Evolutionary conservation across 345 rosid genomes (phyloP).

Genomic region (Kernera saxatilis): DNA sequence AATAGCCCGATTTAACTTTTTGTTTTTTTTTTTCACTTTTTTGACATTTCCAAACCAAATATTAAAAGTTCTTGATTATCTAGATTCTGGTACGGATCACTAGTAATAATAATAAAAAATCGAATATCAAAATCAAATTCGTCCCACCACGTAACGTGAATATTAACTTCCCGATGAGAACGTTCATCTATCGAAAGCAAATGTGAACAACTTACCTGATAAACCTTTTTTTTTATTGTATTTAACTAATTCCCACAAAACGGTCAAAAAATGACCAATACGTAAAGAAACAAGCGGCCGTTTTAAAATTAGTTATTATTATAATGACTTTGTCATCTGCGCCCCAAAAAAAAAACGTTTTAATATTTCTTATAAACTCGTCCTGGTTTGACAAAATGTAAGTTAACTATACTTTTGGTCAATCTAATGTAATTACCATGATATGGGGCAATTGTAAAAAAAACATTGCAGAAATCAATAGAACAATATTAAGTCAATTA

Average conservation of each 20-base stretch:
- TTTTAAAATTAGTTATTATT: background rate
- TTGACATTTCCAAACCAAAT: background rate
- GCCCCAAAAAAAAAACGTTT: background rate
- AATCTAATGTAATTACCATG: background rate
- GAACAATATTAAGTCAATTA: conserved; percentile 1
- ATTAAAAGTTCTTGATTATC: background rate
- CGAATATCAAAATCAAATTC: background rate
- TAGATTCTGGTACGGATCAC: background rate
- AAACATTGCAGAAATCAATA: background rate
- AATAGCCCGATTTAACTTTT: background rate
- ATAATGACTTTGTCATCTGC: conserved; percentile 4
- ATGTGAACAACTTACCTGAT: conserved; percentile 22
- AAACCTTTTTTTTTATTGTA: background rate
- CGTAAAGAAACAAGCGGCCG: conserved; percentile 17
- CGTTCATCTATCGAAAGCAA: background rate
- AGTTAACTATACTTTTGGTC: conserved; percentile 10
- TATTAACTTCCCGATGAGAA: background rate
- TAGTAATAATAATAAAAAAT: background rate
- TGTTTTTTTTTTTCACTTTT: too few relatives aligned
- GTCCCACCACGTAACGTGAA: background rate
- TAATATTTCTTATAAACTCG: too few relatives aligned
- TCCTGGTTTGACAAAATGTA: conserved; percentile 20
- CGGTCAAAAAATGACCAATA: conserved; percentile 30
- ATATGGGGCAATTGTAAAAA: background rate
- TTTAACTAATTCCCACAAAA: background rate